Base-by-base conservation (phyloP, 768 basidiomycete species). In the Hygrocybe coccinea region DNA sequence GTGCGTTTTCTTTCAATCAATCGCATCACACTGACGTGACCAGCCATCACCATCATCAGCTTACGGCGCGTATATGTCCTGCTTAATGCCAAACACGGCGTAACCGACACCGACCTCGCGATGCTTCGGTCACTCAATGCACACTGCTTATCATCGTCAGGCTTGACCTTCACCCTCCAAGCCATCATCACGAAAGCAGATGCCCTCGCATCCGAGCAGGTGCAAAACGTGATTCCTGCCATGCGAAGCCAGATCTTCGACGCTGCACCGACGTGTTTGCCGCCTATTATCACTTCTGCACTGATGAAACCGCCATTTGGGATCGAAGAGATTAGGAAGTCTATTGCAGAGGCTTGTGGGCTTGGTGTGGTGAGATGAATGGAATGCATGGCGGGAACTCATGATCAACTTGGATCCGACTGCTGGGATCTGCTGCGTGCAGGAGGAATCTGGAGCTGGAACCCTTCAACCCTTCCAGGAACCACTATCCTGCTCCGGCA, bases 121-220 rank as follows among this genome's bases (percentile, higher is more conserved):
- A 89, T 91, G 87, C 78, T 91, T 2, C 60, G 67, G 11, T 72
- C 79, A 39, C 74, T 90, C 21, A 36, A 57, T 25, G 76, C 76
- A 1, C 49, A 62, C 35, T 66, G 66, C n/a, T 67, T 81, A 66
- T 65, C 63, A 60, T 75, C 56, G 62, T 62, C 66, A 39, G 75
- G 73, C 3, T 66, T 64, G 0, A 71, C 73, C 33, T 83, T 83
- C 66, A 86, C 86, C 0, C 68, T 90, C 1, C 89, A 91, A 62
- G 76, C 86, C 1, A 71, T 91, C 56, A 79, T 90, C 60, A 89
- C 89, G 41, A 89, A 89, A 68, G 77, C 76, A 1, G 88, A 91
- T 66, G 69, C 69, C 3, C 71, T 87, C 4, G 69, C 74, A 2
- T 14, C 59, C 11, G 62, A 67, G 7, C 62, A 73, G 22, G 67